Conservation (phyloP, 192 early-diverging fungal species). For the Gryganskiella cystojenkinii region DNA sequence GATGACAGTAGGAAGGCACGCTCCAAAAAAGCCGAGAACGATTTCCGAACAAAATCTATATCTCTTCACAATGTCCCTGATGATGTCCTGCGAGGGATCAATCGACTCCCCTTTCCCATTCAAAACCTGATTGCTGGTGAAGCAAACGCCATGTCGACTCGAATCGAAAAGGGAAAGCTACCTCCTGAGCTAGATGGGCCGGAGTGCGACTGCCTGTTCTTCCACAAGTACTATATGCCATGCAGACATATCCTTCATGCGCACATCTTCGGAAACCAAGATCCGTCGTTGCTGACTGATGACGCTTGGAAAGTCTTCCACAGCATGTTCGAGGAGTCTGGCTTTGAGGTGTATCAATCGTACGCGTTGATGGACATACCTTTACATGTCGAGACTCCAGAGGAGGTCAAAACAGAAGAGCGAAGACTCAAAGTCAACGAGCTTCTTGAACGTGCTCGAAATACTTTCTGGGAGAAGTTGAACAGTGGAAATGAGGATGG, state of each 20-base stretch:
- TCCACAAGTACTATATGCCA: too few relatives aligned
- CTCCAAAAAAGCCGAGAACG: neutral
- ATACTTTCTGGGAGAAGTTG: neutral
- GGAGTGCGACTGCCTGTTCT: too few relatives aligned
- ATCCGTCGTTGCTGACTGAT: too few relatives aligned
- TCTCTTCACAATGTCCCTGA: slow-evolving; percentile 13
- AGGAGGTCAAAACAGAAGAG: slow-evolving; percentile 1
- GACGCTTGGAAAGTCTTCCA: slow-evolving; percentile 19
- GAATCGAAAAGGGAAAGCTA: too few relatives aligned
- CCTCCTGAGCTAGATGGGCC: too few relatives aligned
- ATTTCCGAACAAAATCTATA: neutral
- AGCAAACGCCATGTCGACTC: too few relatives aligned
- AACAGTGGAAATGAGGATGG: neutral
- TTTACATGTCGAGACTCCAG: neutral
- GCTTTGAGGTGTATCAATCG: slow-evolving; percentile 13
- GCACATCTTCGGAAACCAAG: too few relatives aligned
- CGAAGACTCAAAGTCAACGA: slow-evolving; percentile 13
- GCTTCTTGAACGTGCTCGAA: slow-evolving; percentile 4
- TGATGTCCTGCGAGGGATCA: too few relatives aligned
- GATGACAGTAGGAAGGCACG: neutral
- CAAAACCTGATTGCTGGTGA: too few relatives aligned
- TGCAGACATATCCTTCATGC: too few relatives aligned
- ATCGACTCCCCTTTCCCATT: too few relatives aligned
- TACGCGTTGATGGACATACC: neutral
- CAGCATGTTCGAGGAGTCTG: slow-evolving; percentile 17